Percentiles rank a stretch among this genome's conserved stretches.
These are phyloP conservation scores for Beauveria brongniartii DNA, from an alignment of 2,329 filamentous ascomycete species.

Conservation along the genomic window DNA sequence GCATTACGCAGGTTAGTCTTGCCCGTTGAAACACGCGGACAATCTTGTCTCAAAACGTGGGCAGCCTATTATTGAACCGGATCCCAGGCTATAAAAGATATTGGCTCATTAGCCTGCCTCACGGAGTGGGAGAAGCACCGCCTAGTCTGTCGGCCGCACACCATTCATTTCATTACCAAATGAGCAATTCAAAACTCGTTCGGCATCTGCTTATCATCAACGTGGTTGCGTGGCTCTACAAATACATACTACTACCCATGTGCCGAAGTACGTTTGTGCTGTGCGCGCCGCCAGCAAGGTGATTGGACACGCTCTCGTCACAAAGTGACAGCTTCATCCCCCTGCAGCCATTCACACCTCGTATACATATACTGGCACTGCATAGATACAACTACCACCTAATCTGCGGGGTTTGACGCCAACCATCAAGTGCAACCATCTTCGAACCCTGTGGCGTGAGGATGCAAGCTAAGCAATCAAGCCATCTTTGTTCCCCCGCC, in stretches of 20 bases:
- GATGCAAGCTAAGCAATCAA: not conserved
- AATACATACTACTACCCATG: no score
- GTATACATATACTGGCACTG: not conserved
- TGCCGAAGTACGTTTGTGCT: not conserved
- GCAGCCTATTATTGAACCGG: no score
- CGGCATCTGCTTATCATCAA: no score
- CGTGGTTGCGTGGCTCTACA: no score
- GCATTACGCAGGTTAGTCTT: not conserved
- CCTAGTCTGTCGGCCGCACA: not conserved
- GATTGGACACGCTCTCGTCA: constrained; percentile 1
- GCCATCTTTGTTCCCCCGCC: not conserved
- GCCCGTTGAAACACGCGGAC: not conserved
- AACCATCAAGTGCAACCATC: not conserved
- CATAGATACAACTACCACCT: not conserved
- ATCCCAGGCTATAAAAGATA: not conserved
- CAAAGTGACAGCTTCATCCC: not conserved
- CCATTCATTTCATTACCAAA: not conserved
- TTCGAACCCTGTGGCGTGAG: not conserved
- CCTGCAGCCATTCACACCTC: not conserved
- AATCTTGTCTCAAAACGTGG: no score
- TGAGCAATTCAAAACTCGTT: not conserved
- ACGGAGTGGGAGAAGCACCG: no score
- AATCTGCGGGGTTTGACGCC: not conserved
- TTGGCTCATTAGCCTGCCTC: not conserved
- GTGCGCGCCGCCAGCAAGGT: not conserved